Evolutionary conservation across 2,329 filamentous ascomycete species (phyloP).

Genomic region (Amphichorda felina): DNA sequence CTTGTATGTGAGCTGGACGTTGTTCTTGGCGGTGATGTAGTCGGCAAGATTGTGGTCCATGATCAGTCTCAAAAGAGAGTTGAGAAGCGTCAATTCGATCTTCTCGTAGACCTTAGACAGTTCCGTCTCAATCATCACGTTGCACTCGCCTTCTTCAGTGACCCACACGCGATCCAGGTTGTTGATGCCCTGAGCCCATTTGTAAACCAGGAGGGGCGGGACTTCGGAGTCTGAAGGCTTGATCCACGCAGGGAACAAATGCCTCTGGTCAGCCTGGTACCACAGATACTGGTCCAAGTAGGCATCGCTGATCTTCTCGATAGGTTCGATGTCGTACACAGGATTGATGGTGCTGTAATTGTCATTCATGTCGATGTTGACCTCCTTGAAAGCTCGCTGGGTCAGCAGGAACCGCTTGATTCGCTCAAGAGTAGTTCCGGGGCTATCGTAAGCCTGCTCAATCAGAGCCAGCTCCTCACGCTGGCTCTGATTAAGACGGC

Average conservation of each 20-base stretch:
- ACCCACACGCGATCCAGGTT: constrained; percentile 95
- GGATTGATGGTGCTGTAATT: constrained; percentile 99
- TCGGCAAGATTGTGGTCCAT: constrained; percentile 99
- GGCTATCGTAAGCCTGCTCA: constrained; percentile 96
- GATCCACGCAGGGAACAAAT: constrained; percentile 97
- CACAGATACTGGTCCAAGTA: constrained; percentile 98
- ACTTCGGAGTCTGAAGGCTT: constrained; percentile 98
- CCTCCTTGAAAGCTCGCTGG: constrained; percentile 96
- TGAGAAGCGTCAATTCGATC: constrained; percentile 91
- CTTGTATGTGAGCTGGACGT: constrained; percentile 97
- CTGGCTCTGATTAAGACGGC: constrained; percentile 91
- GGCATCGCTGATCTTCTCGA: constrained; percentile 98
- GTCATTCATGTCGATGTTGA: constrained; percentile 99
- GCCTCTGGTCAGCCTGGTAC: constrained; percentile 97
- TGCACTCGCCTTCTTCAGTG: constrained; percentile 86
- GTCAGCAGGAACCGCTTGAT: constrained; percentile 98
- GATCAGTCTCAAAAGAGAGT: constrained; percentile 82
- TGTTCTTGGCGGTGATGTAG: constrained; percentile 99
- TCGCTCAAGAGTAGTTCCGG: constrained; percentile 85
- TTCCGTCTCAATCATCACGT: constrained; percentile 97
- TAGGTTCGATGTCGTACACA: constrained; percentile 96
- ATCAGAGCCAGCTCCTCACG: constrained; percentile 94
- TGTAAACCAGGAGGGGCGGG: constrained; percentile 86
- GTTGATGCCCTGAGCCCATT: constrained; percentile 99
- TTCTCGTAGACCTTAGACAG: constrained; percentile 99